Evolutionary conservation across 208 protist species (phyloP).

Genomic region (Leishmania braziliensis): DNA sequence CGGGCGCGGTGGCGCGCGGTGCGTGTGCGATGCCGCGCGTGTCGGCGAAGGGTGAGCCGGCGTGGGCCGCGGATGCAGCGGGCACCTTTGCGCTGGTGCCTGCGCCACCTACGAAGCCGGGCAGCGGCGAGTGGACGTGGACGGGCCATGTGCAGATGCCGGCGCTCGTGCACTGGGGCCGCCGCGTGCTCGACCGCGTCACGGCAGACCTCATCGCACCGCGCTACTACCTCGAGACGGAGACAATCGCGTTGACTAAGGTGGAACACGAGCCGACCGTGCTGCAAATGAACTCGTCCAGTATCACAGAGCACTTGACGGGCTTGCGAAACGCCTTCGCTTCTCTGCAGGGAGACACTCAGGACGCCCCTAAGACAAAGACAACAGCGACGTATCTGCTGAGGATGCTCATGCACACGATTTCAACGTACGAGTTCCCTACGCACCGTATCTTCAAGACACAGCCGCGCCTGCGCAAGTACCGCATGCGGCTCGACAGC

Average conservation of each 20-base stretch:
- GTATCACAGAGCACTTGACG: too few species aligned
- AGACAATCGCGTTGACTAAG: not conserved
- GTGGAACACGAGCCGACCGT: not conserved
- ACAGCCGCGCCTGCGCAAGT: slow-evolving; percentile 23
- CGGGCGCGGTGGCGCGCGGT: not conserved
- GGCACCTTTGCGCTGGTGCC: slow-evolving; percentile 2
- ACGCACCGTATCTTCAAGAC: slow-evolving; percentile 8
- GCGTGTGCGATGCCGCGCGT: slow-evolving; percentile 12
- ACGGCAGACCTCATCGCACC: slow-evolving; percentile 14
- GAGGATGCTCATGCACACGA: too few species aligned
- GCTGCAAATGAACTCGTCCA: too few species aligned
- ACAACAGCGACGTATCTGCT: too few species aligned
- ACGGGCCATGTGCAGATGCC: slow-evolving; percentile 17
- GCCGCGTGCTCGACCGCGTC: slow-evolving; percentile 15
- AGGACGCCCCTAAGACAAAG: too few species aligned
- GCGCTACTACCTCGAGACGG: slow-evolving; percentile 13
- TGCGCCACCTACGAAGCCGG: not conserved
- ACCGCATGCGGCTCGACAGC: slow-evolving; percentile 23
- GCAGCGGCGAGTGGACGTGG: not conserved
- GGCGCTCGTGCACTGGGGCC: slow-evolving; percentile 3
- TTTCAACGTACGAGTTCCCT: slow-evolving; percentile 4
- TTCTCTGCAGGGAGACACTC: too few species aligned
- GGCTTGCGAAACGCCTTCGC: too few species aligned
- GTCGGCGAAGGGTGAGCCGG: not conserved
- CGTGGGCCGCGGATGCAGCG: slow-evolving; percentile 11